Evolutionary conservation across 2,329 filamentous ascomycete species (phyloP), one percentile per base, ranked within the genome.

Genomic region (Mycocentrospora acerina): DNA sequence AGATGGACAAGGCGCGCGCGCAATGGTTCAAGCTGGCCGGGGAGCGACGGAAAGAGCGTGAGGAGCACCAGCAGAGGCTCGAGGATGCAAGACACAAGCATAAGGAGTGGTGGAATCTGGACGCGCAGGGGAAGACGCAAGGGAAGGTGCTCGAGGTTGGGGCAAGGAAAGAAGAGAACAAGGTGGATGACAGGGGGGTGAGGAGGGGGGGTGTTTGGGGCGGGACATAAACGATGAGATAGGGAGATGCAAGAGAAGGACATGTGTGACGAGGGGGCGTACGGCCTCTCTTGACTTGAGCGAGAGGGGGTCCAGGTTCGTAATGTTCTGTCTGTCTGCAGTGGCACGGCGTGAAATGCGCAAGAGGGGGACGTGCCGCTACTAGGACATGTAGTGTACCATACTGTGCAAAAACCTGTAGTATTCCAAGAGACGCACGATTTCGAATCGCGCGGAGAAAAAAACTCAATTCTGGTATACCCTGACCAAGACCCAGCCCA

Each of bases 11-110:
- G 16, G 93, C 93, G 48, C 77, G 93, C 35, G 87, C 90, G 68
- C 90, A 97, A 65, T 98, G 93, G 93, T 97, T 97, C 67, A 81
- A 82, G 35, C 77, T 80, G 48, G 79, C 88, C 35, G 75, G 88
- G 55, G 81, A 89, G 71, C 77, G 90, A 39, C 79, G 82, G 55
- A 73, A 72, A 40, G 81, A 85, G 67, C 73, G 82, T 25, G 83
- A 89, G 67, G 75, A 77, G 46, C 70, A 72, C 46, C 68, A 71
- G 57, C 46, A 60, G 43, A 67, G 68, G 58, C 24, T 58, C 64
- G 74, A 76, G 48, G 72, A 74, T 42, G 72, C 72, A 49, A 51
- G 59, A 44, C 66, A 68, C 55, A 68, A 71, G 46, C 73, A 76
- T 53, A 65, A 68, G 48, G 73, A 77, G 51, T 78, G 73, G 73